A percentile compares a stretch with the other conserved stretches of the same genome.
These are phyloP conservation scores for Malus fusca DNA, from an alignment of 306 rosid genomes.

Conservation along the genomic window DNA sequence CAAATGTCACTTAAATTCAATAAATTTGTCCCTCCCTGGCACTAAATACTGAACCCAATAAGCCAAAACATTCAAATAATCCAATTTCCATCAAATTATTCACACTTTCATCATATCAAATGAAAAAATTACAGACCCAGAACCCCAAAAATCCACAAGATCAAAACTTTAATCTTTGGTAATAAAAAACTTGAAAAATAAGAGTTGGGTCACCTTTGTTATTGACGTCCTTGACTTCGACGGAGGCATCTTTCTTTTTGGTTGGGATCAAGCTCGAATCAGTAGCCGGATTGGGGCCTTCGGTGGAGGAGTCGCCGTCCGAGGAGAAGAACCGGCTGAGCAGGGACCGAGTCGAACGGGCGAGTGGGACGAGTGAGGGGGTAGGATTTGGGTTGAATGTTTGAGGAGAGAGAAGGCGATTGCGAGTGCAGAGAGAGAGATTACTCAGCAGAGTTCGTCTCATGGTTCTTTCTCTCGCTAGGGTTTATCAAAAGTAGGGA, in stretches of 20 bases:
- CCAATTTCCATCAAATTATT: background rate
- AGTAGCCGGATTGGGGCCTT: constrained; percentile 4
- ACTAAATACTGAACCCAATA: background rate
- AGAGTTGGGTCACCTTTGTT: constrained; percentile 44
- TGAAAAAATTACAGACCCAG: too few relatives aligned
- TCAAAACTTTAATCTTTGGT: background rate
- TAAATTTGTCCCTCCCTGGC: background rate
- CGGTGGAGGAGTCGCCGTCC: constrained; percentile 8
- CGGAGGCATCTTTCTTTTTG: background rate
- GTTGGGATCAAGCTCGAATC: constrained; percentile 2
- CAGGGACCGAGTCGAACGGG: constrained; percentile 13
- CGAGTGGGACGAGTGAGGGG: constrained; percentile 13
- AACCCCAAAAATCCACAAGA: background rate
- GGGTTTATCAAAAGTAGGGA: constrained; percentile 8
- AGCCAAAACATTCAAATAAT: background rate
- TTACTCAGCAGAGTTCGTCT: constrained; percentile 30
- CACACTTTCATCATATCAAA: too few relatives aligned
- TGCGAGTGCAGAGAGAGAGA: constrained; percentile 36
- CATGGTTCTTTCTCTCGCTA: constrained; percentile 24
- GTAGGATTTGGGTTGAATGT: background rate
- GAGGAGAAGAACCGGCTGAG: constrained; percentile 45
- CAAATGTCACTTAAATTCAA: background rate
- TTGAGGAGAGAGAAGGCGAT: constrained; percentile 22
- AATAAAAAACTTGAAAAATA: background rate
- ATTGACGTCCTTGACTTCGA: constrained; percentile 30